Evolutionary conservation across 108 stramenopile genomes (phyloP).

Genomic region (Skeletonema marinoi): DNA sequence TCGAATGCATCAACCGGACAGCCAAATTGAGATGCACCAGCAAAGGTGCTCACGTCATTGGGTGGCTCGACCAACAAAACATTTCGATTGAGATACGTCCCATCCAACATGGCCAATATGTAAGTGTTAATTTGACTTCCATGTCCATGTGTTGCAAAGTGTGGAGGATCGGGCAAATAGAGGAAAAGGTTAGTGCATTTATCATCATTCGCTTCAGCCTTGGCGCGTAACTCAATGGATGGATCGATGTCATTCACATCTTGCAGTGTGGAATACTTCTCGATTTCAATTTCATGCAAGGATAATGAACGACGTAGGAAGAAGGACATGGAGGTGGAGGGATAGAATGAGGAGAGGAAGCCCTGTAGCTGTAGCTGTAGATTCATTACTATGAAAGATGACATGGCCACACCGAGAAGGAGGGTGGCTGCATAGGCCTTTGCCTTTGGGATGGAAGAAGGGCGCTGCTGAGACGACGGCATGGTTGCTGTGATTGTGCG

Average conservation of each 20-base stretch:
- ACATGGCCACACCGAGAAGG: background rate
- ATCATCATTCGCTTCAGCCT: background rate
- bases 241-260: slow-evolving; percentile 4
- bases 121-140: slow-evolving; percentile 40
- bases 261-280: slow-evolving; percentile 10
- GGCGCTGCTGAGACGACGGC: background rate
- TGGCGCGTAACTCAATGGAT: slow-evolving; percentile 6
- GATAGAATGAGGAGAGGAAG: background rate
- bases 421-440: background rate
- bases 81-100: slow-evolving; percentile 24
- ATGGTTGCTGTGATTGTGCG: too few relatives aligned
- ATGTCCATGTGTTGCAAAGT: slow-evolving; percentile 33
- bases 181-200: slow-evolving; percentile 16
- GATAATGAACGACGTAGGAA: background rate
- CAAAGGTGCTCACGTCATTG: slow-evolving; percentile 13
- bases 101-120: slow-evolving; percentile 17
- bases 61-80: slow-evolving; percentile 29
- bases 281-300: background rate
- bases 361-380: background rate
- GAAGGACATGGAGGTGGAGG: background rate
- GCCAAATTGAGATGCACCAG: slow-evolving; percentile 31
- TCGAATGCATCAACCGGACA: slow-evolving; percentile 34
- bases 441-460: background rate
- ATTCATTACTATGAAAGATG: background rate
- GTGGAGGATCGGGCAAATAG: slow-evolving; percentile 20